Conservation (phyloP, 257 asterid species). For the Solanum pennellii region DNA sequence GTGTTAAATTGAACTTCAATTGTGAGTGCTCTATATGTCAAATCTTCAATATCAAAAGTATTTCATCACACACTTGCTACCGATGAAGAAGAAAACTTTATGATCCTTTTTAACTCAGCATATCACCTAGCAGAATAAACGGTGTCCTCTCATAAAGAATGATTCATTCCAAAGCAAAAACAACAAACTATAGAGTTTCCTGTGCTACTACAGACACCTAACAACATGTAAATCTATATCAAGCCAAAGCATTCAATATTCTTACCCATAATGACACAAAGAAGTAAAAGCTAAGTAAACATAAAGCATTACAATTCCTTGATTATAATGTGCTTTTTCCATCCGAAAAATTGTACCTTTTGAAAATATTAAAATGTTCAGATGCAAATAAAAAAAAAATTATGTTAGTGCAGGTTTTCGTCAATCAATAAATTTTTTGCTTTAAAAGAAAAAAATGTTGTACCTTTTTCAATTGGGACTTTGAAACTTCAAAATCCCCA, state of each 20-base stretch:
- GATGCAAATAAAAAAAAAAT: not conserved
- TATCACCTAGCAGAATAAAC: not conserved
- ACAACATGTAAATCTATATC: not conserved
- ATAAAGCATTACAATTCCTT: not conserved
- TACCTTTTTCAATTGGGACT: slow-evolving; percentile 45
- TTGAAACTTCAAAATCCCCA: slow-evolving; percentile 13
- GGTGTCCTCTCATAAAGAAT: not conserved
- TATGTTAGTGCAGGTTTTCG: not conserved
- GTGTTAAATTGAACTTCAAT: not conserved
- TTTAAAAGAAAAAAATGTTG: not conserved
- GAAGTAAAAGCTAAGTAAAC: not conserved
- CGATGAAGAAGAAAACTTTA: not conserved
- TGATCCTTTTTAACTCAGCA: not conserved
- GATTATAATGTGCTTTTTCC: not conserved
- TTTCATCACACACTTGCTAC: not conserved
- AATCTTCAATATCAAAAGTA: not conserved
- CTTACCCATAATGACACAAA: not conserved
- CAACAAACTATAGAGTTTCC: not conserved
- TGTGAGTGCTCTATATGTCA: not conserved
- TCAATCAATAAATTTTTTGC: not conserved
- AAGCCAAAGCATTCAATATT: not conserved
- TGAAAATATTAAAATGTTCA: not conserved
- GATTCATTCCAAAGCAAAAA: not conserved
- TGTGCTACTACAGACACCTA: not conserved
- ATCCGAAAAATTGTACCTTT: not conserved